phyloP scores from a whole-genome alignment of 805 yeast genomes.

The Kodamaea kaohsiungensis region DNA sequence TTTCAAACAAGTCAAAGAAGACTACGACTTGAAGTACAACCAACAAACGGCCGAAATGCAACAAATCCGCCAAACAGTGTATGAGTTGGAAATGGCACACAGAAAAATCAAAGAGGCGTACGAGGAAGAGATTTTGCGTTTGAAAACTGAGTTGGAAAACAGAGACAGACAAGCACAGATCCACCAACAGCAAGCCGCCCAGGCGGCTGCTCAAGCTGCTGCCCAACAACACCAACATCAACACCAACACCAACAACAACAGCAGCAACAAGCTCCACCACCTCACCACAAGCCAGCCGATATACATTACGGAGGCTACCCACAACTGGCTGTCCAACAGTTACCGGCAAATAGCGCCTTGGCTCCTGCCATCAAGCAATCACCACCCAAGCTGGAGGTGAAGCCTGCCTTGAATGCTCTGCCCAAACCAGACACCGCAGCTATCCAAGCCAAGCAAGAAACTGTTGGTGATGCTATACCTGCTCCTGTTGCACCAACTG shows the following conservation, averaged over 20 bases:
- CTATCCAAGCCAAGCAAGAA: constrained; percentile 17
- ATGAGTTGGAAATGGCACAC: constrained; percentile 91
- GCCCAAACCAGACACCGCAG: constrained; percentile 15
- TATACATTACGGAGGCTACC: constrained; percentile 16
- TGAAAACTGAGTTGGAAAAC: constrained; percentile 82
- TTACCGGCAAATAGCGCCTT: constrained; percentile 6
- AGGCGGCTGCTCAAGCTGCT: constrained; percentile 38
- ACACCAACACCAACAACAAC: constrained; percentile 18
- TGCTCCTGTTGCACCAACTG: constrained; percentile 8
- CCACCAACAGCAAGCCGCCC: constrained; percentile 41
- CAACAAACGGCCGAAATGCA: constrained; percentile 94
- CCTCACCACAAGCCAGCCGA: constrained; percentile 17
- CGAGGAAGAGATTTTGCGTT: constrained; percentile 85
- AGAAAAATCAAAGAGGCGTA: constrained; percentile 93
- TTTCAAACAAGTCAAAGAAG: constrained; percentile 88
- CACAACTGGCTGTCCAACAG: constrained; percentile 17
- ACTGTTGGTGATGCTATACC: constrained; percentile 12
- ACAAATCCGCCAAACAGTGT: constrained; percentile 90
- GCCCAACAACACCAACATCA: constrained; percentile 27
- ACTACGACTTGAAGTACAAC: constrained; percentile 82
- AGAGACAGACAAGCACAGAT: constrained; percentile 61
- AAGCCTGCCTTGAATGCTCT: constrained; percentile 9
- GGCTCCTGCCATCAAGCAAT: constrained; percentile 17
- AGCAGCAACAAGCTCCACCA: constrained; percentile 11
- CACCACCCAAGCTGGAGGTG: constrained; percentile 15